phyloP scores from a whole-genome alignment of 2,329 filamentous ascomycete genomes.

The Apiospora aurea region DNA sequence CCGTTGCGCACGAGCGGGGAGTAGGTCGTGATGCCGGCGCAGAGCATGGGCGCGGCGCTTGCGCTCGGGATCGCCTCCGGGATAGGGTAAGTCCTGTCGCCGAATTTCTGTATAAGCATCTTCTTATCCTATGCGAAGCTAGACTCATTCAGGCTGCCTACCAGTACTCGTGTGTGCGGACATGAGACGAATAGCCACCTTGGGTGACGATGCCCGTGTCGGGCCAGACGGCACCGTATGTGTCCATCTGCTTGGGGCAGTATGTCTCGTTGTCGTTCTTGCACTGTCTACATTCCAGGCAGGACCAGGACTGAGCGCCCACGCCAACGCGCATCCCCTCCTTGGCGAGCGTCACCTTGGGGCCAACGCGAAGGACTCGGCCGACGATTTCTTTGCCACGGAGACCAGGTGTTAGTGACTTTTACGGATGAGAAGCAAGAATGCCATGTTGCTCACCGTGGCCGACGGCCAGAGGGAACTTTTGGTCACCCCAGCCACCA shows the following conservation, averaged over 20 bases:
- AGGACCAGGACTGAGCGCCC: constrained; percentile 72
- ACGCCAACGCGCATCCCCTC: constrained; percentile 71
- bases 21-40: constrained; percentile 83
- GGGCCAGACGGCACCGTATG: constrained; percentile 65
- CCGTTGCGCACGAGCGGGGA: constrained; percentile 80
- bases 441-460: constrained; percentile 57
- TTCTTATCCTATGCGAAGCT: background rate
- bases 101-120: background rate
- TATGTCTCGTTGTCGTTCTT: constrained; percentile 62
- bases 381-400: constrained; percentile 67
- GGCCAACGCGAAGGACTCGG: constrained; percentile 70
- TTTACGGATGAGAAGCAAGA: background rate
- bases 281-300: constrained; percentile 70
- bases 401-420: background rate
- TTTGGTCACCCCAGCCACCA: constrained; percentile 65
- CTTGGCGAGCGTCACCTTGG: constrained; percentile 67
- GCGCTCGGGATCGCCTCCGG: constrained; percentile 71
- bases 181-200: constrained; percentile 68
- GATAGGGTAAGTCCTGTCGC: constrained; percentile 69
- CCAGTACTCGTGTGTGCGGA: constrained; percentile 80
- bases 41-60: constrained; percentile 81
- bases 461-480: constrained; percentile 59
- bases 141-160: constrained; percentile 36
- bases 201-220: constrained; percentile 68
- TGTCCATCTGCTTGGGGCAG: constrained; percentile 66